phyloP scores from a whole-genome alignment of 768 basidiomycete genomes.

The Hypholoma sublateritium region DNA sequence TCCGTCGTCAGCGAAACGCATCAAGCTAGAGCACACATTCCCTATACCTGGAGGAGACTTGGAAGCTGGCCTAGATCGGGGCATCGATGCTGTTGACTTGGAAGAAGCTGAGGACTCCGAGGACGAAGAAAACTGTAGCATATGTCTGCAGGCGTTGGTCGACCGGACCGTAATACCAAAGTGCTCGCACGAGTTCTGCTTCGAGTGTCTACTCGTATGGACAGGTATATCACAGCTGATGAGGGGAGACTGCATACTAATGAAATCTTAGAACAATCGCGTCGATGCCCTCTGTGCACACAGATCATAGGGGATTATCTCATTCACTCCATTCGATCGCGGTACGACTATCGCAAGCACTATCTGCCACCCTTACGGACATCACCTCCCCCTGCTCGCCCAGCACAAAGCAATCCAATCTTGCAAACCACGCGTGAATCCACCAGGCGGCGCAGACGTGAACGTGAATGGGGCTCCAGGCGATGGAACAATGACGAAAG shows the following conservation, averaged over 20 bases:
- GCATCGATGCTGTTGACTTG: not conserved
- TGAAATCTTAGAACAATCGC: conserved; percentile 61
- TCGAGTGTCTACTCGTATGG: conserved; percentile 88
- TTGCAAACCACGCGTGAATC: conserved; percentile 26
- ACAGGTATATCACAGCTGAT: conserved; percentile 50
- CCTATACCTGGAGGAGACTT: not conserved
- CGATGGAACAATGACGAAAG: conserved; percentile 52
- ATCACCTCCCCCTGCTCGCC: conserved; percentile 40
- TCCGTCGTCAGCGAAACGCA: conserved; percentile 38
- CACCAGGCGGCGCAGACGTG: conserved; percentile 37
- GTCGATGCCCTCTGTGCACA: conserved; percentile 76
- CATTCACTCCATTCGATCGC: conserved; percentile 77
- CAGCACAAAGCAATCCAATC: conserved; percentile 23
- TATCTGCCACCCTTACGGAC: conserved; percentile 65
- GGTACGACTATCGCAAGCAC: conserved; percentile 81
- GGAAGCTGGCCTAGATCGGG: not conserved
- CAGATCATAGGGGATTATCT: conserved; percentile 68
- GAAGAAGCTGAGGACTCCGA: not conserved
- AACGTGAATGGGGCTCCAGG: conserved; percentile 58
- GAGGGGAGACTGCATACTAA: not conserved
- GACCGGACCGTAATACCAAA: conserved; percentile 81
- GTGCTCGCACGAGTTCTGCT: conserved; percentile 94
- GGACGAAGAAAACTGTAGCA: conserved; percentile 57
- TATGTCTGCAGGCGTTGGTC: conserved; percentile 76
- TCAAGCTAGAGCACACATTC: conserved; percentile 16